Conservation (phyloP, 257 asterid species). For the Solanum habrochaites region DNA sequence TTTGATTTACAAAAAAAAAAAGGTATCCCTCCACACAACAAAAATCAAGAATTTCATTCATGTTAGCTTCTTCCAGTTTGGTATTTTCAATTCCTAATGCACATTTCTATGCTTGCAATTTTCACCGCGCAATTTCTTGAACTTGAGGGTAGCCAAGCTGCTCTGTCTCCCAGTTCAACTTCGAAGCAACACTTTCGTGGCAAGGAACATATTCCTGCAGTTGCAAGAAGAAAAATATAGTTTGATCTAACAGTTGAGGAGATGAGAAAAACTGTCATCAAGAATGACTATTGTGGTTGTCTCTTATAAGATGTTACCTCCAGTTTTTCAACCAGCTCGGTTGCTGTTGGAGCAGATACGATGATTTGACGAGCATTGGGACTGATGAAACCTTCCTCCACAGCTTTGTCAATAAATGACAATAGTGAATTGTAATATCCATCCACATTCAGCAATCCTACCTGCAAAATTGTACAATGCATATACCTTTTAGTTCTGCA, state of each 20-base stretch:
- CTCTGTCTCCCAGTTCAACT: constrained; percentile 42
- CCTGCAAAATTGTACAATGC: constrained; percentile 27
- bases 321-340: constrained; percentile 71
- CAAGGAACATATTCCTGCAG: constrained; percentile 34
- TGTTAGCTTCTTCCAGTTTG: constrained; percentile 35
- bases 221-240: too few relatives aligned
- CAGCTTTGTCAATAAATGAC: constrained; percentile 86
- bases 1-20: constrained; percentile 34
- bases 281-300: background rate
- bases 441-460: constrained; percentile 87
- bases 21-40: constrained; percentile 20
- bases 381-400: constrained; percentile 79
- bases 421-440: constrained; percentile 75
- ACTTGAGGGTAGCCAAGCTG: constrained; percentile 22
- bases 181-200: constrained; percentile 29
- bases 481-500: background rate
- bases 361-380: constrained; percentile 86
- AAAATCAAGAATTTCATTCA: constrained; percentile 16
- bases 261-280: background rate
- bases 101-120: constrained; percentile 8
- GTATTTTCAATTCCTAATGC: constrained; percentile 9
- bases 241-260: background rate
- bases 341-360: constrained; percentile 80
- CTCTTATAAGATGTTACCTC: constrained; percentile 39
- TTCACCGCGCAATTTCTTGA: constrained; percentile 41